phyloP scores from a whole-genome alignment of 2,329 filamentous ascomycete species.

The Colletotrichum sp. region DNA sequence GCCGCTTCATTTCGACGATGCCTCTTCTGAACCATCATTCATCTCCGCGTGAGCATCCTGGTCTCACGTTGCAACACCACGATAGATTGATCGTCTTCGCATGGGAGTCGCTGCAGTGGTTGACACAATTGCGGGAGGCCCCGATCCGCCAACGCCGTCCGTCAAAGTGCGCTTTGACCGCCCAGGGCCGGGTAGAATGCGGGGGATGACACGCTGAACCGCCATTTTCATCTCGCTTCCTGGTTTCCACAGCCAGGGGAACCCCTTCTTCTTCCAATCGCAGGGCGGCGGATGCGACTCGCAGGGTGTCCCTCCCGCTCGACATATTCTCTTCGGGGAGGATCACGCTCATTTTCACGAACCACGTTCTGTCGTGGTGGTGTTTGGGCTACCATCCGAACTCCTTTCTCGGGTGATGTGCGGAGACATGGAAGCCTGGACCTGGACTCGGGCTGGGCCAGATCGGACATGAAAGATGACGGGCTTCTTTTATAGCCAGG shows the following conservation, averaged over 20 bases:
- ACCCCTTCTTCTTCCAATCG: background rate
- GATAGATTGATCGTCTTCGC: background rate
- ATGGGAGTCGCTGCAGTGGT: background rate
- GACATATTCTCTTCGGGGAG: background rate
- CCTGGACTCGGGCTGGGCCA: background rate
- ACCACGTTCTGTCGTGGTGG: background rate
- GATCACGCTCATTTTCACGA: background rate
- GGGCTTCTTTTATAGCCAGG: constrained; percentile 8
- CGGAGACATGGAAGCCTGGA: background rate
- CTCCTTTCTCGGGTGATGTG: background rate
- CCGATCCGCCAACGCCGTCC: background rate
- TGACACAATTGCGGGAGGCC: background rate
- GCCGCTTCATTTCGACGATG: background rate
- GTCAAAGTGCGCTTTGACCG: constrained; percentile 1
- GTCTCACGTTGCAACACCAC: background rate
- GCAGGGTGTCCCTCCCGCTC: background rate
- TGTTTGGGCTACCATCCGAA: background rate
- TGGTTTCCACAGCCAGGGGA: constrained; percentile 8
- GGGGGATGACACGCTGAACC: background rate
- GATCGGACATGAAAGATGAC: background rate
- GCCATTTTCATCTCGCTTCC: constrained; percentile 11
- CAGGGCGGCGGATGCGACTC: background rate
- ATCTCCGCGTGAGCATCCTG: background rate
- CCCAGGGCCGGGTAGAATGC: background rate
- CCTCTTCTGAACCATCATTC: background rate